Evolutionary conservation across 768 basidiomycete species (phyloP).

Genomic region (Russula brevipes): DNA sequence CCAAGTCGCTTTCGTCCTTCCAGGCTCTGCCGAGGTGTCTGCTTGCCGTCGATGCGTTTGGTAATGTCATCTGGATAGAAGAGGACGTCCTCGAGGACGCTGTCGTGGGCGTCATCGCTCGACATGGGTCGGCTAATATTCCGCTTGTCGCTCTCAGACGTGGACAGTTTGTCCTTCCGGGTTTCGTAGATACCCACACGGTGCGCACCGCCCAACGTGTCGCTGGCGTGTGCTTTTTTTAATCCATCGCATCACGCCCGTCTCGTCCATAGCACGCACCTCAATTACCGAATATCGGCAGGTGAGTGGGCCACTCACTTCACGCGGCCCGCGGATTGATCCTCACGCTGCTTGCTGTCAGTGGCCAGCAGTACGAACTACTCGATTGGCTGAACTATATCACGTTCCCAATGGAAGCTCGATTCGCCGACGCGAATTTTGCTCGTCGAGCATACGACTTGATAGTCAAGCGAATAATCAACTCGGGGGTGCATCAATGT

Average conservation of each 20-base stretch:
- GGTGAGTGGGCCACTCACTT: slow-evolving; percentile 33
- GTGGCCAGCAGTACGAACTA: slow-evolving; percentile 81
- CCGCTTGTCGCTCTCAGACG: slow-evolving; percentile 37
- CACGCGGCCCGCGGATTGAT: not conserved
- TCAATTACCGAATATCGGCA: slow-evolving; percentile 69
- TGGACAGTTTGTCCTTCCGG: slow-evolving; percentile 73
- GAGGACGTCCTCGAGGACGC: slow-evolving; percentile 46
- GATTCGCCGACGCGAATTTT: slow-evolving; percentile 64
- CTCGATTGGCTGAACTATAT: slow-evolving; percentile 81
- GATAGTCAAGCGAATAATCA: slow-evolving; percentile 66
- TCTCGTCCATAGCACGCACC: slow-evolving; percentile 59
- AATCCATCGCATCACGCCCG: no score
- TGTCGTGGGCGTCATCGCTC: slow-evolving; percentile 47
- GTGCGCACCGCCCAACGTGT: slow-evolving; percentile 40
- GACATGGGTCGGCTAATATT: slow-evolving; percentile 41
- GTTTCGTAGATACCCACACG: slow-evolving; percentile 88
- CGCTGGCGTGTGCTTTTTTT: no score
- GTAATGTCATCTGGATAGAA: slow-evolving; percentile 68
- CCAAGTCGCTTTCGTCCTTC: slow-evolving; percentile 40
- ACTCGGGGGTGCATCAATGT: slow-evolving; percentile 59
- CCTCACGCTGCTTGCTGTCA: slow-evolving; percentile 28
- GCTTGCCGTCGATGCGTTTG: slow-evolving; percentile 46
- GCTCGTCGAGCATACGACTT: slow-evolving; percentile 62
- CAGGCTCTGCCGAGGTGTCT: slow-evolving; percentile 48
- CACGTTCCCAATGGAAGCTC: slow-evolving; percentile 85